phyloP scores from a whole-genome alignment of 1,139 yeast genomes.

The Hemisphaericaspora subhashii region DNA sequence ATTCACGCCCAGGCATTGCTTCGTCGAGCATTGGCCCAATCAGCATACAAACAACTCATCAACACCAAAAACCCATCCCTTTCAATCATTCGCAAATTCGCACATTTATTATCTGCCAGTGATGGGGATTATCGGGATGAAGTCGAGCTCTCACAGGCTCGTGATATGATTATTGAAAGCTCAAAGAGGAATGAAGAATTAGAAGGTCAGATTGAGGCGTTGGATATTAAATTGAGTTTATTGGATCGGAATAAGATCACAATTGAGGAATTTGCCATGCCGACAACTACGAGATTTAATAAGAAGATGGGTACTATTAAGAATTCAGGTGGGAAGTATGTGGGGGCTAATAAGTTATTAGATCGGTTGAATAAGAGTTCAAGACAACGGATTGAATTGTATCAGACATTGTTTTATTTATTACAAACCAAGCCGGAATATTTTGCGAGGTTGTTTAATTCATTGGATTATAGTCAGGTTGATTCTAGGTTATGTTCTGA shows the following conservation, averaged over 20 bases:
- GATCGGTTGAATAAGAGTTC: slow-evolving; percentile 37
- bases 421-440: slow-evolving; percentile 84
- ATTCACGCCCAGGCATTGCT: slow-evolving; percentile 74
- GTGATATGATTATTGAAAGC: slow-evolving; percentile 65
- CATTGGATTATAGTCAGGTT: slow-evolving; percentile 21
- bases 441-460: slow-evolving; percentile 52
- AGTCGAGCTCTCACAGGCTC: slow-evolving; percentile 62
- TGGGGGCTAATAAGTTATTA: slow-evolving; percentile 24
- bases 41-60: slow-evolving; percentile 72
- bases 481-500: slow-evolving; percentile 26
- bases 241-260: slow-evolving; percentile 78
- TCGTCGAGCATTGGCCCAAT: slow-evolving; percentile 65
- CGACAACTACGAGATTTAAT: slow-evolving; percentile 31
- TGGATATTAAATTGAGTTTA: slow-evolving; percentile 79
- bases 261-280: slow-evolving; percentile 65
- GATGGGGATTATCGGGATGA: slow-evolving; percentile 79
- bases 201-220: slow-evolving; percentile 73
- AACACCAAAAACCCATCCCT: slow-evolving; percentile 75
- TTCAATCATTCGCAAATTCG: slow-evolving; percentile 73
- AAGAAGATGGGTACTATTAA: slow-evolving; percentile 20
- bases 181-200: slow-evolving; percentile 65
- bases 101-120: slow-evolving; percentile 71
- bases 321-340: too few relatives aligned
- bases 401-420: slow-evolving; percentile 77
- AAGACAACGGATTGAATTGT: slow-evolving; percentile 53